Evolutionary conservation across 305 asterid species (phyloP).

Genomic region (Solanum hybrid): DNA sequence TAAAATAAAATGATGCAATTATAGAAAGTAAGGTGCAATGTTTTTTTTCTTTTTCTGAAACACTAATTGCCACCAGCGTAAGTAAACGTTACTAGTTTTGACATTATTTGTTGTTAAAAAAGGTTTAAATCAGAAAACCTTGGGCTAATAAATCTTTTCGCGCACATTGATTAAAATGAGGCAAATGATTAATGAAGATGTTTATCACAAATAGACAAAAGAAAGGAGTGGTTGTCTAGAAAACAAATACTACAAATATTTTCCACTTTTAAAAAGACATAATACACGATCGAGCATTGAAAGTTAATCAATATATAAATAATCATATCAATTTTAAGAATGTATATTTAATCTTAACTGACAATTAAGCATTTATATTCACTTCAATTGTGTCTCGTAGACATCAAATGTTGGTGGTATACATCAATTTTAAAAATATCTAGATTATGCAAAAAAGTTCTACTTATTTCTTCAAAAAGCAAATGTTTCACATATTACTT

Average conservation of each 20-base stretch:
- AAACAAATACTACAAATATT: neutral
- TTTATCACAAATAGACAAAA: neutral
- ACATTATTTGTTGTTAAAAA: neutral
- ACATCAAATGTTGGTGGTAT: too few relatives aligned
- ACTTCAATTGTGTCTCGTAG: neutral
- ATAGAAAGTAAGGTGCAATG: neutral
- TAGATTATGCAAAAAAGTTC: too few relatives aligned
- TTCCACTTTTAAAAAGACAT: neutral
- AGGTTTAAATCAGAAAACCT: neutral
- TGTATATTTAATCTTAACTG: too few relatives aligned
- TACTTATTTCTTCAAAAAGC: neutral
- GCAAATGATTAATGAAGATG: neutral
- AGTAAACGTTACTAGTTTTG: neutral
- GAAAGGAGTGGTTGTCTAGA: neutral
- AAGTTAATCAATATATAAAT: too few relatives aligned
- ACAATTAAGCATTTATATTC: neutral
- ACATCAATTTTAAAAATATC: neutral
- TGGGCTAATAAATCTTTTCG: neutral
- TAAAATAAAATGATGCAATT: neutral
- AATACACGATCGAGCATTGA: neutral
- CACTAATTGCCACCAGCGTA: neutral
- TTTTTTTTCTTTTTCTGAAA: neutral
- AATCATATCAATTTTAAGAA: too few relatives aligned
- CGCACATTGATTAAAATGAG: neutral
- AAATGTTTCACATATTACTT: too few relatives aligned